phyloP scores from a whole-genome alignment of 305 asterid species.

The Fraxinus velutina region DNA sequence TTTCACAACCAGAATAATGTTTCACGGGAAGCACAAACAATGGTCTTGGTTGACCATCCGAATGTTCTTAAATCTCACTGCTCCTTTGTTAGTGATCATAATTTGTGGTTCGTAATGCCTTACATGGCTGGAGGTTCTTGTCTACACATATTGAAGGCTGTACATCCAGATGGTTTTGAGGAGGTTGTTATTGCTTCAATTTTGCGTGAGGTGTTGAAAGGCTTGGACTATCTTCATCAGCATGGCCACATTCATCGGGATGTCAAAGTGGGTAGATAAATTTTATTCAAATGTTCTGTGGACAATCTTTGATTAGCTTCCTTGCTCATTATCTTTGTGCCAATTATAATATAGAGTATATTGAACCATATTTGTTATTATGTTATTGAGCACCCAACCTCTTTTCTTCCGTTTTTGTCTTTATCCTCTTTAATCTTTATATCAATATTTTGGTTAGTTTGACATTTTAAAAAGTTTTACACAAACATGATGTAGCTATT shows the following conservation, averaged over 20 bases:
- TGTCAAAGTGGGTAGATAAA: slow-evolving; percentile 66
- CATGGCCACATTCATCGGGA: slow-evolving; percentile 99
- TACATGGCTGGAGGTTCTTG: slow-evolving; percentile 97
- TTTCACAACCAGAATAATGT: slow-evolving; percentile 59
- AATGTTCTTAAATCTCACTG: slow-evolving; percentile 90
- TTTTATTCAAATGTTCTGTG: slow-evolving; percentile 15
- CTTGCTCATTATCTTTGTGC: neutral
- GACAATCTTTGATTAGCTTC: neutral
- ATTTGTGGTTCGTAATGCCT: slow-evolving; percentile 96
- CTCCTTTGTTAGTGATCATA: slow-evolving; percentile 83
- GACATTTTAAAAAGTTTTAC: neutral
- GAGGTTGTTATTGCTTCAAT: slow-evolving; percentile 89
- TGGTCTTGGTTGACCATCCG: slow-evolving; percentile 92
- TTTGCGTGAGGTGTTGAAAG: slow-evolving; percentile 83
- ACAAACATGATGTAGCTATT: slow-evolving; percentile 1
- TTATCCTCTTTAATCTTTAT: neutral
- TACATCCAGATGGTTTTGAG: slow-evolving; percentile 86
- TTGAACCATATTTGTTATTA: neutral
- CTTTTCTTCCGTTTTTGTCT: slow-evolving; percentile 2
- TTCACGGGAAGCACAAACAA: slow-evolving; percentile 91
- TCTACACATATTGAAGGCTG: slow-evolving; percentile 87
- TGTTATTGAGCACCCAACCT: neutral
- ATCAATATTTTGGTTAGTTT: neutral
- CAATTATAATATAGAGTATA: neutral
- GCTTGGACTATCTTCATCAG: slow-evolving; percentile 89